Evolutionary conservation across 495 filamentous ascomycete species (phyloP).

Genomic region (Lophium mytilinum): DNA sequence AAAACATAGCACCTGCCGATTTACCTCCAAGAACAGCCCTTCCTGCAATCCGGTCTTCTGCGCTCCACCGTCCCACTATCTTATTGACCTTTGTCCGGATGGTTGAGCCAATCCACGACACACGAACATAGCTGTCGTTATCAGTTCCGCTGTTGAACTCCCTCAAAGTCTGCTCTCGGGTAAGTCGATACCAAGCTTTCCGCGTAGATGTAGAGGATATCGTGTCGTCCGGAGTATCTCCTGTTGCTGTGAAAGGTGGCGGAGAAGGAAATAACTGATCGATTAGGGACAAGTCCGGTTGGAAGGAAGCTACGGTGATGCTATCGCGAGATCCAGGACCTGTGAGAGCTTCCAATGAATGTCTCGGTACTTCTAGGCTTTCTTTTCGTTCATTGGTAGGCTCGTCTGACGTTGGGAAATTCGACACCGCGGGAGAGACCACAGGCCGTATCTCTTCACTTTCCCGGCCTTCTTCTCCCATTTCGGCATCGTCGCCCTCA

Average conservation of each 20-base stretch:
- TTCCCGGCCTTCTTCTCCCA: not conserved
- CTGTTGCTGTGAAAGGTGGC: not conserved
- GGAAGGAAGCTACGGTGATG: not conserved
- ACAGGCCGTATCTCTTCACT: not conserved
- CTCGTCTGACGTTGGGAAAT: not conserved
- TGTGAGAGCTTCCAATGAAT: too few relatives aligned
- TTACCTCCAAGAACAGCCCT: conserved; percentile 6
- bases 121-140: conserved; percentile 22
- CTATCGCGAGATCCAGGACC: too few relatives aligned
- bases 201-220: conserved; percentile 22
- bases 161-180: conserved; percentile 22
- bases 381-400: not conserved
- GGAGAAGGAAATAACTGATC: conserved; percentile 10
- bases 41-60: conserved; percentile 19
- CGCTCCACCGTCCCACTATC: conserved; percentile 17
- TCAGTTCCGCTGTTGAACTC: conserved; percentile 25
- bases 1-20: conserved; percentile 9
- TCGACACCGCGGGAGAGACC: not conserved
- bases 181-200: conserved; percentile 27
- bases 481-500: not conserved
- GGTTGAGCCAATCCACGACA: conserved; percentile 18
- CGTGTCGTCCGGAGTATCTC: conserved; percentile 8
- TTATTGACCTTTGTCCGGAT: conserved; percentile 16
- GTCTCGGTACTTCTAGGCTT: not conserved
- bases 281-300: conserved; percentile 9